Evolutionary conservation across 1,284 basidiomycete species (phyloP), one percentile per base, ranked within the genome.

Genomic region (Meripilus lineatus): DNA sequence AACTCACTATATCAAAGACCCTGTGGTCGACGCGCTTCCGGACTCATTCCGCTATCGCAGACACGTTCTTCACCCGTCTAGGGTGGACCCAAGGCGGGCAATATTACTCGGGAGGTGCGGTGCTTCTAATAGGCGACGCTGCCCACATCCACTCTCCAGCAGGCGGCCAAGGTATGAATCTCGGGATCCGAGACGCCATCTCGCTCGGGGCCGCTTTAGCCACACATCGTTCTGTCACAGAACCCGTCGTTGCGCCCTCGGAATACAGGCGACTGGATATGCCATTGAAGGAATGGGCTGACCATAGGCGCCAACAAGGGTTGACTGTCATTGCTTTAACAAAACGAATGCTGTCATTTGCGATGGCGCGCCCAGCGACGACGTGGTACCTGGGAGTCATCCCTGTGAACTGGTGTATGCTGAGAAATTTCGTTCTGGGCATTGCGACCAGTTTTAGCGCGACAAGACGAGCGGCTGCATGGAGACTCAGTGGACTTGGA

Each of bases 91-190:
- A 10, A 36, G 38, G 23, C 6, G 28, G 28, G 8, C 28, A 30
- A 30, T 30, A 30, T n/a, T 30, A 30, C 28, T 22, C 35, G 10
- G 52, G 57, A 33, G 57, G 55, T 2, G 48, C 47, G 8, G 40
- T 59, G n/a, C n/a, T 50, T 5, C 59, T 73, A 23, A 34, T 71
- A 1, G 72, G 71, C 0, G 72, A 73, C 45, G 69, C 72, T 0
- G 71, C 68, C 15, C 71, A 73, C 49, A 65, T 70, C 33, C 71
- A 73, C 38, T 64, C 71, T 0, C 72, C 72, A 0, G 62, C 61
- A 1, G 72, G 71, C 15, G 71, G 71, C 1, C 71, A 74, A 52
- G 71, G 71, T 5, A 69, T 73, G 71, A 73, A 74, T 48, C 67
- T 74, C 32, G 70, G 71, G 4, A 42, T 74, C 15, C 63, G 72